Percentiles rank a stretch among this genome's conserved stretches.
Evolutionary conservation across 495 filamentous ascomycete genomes (phyloP).

Genomic region (Aspergillus baeticus): DNA sequence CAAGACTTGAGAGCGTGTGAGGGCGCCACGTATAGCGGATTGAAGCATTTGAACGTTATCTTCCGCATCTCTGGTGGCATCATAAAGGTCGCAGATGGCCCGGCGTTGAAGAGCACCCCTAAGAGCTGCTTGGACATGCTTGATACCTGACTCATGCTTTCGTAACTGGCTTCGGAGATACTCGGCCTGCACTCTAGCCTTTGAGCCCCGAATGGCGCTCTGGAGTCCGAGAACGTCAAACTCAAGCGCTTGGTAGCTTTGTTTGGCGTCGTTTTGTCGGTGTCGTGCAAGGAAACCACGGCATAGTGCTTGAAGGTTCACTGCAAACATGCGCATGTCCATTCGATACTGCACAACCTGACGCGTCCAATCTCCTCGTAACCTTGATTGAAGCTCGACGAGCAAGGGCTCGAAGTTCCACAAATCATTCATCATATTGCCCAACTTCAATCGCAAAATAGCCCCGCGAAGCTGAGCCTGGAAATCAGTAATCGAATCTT

Average conservation of each 20-base stretch:
- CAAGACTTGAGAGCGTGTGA: constrained; percentile 41
- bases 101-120: constrained; percentile 58
- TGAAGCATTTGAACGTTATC: constrained; percentile 62
- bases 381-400: constrained; percentile 75
- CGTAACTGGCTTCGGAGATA: constrained; percentile 61
- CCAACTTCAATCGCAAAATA: constrained; percentile 71
- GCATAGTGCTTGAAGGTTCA: constrained; percentile 72
- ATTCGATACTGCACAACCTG: constrained; percentile 77
- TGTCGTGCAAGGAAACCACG: constrained; percentile 77
- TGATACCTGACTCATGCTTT: constrained; percentile 55
- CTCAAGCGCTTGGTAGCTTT: constrained; percentile 69
- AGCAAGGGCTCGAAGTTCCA: constrained; percentile 84
- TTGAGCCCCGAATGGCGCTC: constrained; percentile 75
- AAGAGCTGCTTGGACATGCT: constrained; percentile 59
- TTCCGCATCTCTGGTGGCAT: constrained; percentile 47
- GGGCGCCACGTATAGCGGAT: constrained; percentile 61
- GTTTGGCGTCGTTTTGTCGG: constrained; percentile 57
- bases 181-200: constrained; percentile 66
- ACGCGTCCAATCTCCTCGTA: constrained; percentile 76
- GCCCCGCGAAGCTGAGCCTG: constrained; percentile 88
- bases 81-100: constrained; percentile 43
- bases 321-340: constrained; percentile 74
- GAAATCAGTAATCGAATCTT: constrained; percentile 68
- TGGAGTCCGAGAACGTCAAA: constrained; percentile 76
- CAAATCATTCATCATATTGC: constrained; percentile 79